phyloP scores from a whole-genome alignment of 2,329 filamentous ascomycete species.

The Paecilomyces niveus region DNA sequence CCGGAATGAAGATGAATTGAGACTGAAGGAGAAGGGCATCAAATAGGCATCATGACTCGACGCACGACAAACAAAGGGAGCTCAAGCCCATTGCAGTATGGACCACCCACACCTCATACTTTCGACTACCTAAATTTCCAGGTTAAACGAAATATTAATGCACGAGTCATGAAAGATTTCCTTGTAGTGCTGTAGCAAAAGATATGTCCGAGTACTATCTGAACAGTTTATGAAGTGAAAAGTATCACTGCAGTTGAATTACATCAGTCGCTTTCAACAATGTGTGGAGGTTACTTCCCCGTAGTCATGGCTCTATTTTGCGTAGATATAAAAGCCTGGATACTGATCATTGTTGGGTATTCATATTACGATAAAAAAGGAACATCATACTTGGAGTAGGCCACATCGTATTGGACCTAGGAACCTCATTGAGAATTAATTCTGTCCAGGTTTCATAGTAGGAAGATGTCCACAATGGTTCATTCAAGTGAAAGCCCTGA shows the following conservation, averaged over 20 bases:
- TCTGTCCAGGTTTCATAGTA: background rate
- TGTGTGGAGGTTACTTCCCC: too few relatives aligned
- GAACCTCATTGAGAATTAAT: background rate
- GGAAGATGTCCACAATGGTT: background rate
- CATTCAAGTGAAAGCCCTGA: background rate
- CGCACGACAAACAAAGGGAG: background rate
- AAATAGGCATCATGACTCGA: slow-evolving; percentile 13
- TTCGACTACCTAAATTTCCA: background rate
- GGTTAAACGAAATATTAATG: background rate
- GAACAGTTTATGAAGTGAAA: background rate
- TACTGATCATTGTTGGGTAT: too few relatives aligned
- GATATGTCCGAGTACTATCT: background rate
- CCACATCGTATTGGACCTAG: too few relatives aligned
- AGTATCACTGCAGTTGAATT: background rate
- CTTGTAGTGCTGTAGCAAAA: background rate
- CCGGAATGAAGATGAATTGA: slow-evolving; percentile 36
- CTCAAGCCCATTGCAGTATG: background rate
- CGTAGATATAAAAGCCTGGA: too few relatives aligned
- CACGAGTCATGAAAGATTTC: background rate
- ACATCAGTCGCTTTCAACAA: too few relatives aligned
- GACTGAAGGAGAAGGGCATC: slow-evolving; percentile 37
- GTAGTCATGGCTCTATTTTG: too few relatives aligned
- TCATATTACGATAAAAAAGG: too few relatives aligned
- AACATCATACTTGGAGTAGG: too few relatives aligned
- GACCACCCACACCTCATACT: background rate